phyloP scores from a whole-genome alignment of 768 basidiomycete species.

The Collybiopsis confluens region DNA sequence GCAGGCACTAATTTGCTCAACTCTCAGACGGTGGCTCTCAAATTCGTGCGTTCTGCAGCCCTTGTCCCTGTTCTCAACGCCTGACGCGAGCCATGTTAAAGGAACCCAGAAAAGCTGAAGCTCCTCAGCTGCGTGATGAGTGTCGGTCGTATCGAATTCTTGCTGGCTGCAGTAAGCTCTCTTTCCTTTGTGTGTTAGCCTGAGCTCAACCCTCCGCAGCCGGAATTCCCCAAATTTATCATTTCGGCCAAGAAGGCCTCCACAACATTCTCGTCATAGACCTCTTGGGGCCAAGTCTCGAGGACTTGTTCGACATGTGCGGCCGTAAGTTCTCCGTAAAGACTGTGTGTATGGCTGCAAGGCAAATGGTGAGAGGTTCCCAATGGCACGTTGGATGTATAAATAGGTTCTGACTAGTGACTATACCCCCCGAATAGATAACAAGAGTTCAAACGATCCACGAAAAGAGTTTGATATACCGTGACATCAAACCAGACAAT shows the following conservation, averaged over 20 bases:
- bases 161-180: constrained; percentile 78
- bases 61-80: background rate
- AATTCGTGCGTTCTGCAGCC: constrained; percentile 77
- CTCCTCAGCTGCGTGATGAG: constrained; percentile 96
- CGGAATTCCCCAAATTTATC: constrained; percentile 98
- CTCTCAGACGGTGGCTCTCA: constrained; percentile 98
- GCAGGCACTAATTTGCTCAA: constrained; percentile 96
- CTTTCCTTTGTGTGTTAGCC: constrained; percentile 8
- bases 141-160: constrained; percentile 95
- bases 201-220: constrained; percentile 41
- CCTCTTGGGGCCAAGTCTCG: constrained; percentile 91
- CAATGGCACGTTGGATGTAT: constrained; percentile 1
- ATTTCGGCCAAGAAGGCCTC: constrained; percentile 97
- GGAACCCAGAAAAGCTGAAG: constrained; percentile 93
- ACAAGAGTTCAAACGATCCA: constrained; percentile 96
- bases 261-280: constrained; percentile 99
- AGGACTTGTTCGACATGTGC: constrained; percentile 99
- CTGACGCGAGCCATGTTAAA: constrained; percentile 20
- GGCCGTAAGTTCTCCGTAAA: constrained; percentile 96
- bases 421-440: too few species aligned
- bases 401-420: constrained; percentile 5
- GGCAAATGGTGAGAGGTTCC: constrained; percentile 88
- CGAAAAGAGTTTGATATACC: constrained; percentile 99
- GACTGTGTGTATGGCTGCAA: constrained; percentile 98
- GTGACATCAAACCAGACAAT: constrained; percentile 99